These are phyloP conservation scores for Aphanomyces cochlioides DNA, from an alignment of 352 stramenopile genomes.

Conservation along the genomic window DNA sequence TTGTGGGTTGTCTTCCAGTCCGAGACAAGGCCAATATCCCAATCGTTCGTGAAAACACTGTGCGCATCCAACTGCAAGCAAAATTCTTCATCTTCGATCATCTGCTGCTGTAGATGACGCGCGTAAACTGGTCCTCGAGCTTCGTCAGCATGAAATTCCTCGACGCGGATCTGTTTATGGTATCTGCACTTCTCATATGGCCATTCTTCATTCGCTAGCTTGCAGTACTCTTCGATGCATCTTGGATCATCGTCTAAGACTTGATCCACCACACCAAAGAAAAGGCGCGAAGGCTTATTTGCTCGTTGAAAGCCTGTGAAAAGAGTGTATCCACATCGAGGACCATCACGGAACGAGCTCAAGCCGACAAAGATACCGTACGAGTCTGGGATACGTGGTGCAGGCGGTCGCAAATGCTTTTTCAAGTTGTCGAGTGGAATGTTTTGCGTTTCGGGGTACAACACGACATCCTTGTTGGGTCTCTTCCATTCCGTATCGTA, in stretches of 20 bases:
- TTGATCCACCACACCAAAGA: constrained; percentile 32
- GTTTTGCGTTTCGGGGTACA: constrained; percentile 73
- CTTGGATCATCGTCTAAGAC: constrained; percentile 12
- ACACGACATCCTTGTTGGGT: constrained; percentile 36
- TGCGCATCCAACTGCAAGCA: constrained; percentile 30
- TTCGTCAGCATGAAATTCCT: constrained; percentile 18
- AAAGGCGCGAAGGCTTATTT: constrained; percentile 8
- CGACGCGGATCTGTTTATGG: constrained; percentile 14
- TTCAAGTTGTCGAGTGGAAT: constrained; percentile 45
- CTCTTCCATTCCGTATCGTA: constrained; percentile 25
- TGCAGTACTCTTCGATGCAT: constrained; percentile 28
- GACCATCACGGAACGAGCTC: constrained; percentile 3
- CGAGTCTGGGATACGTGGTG: constrained; percentile 2
- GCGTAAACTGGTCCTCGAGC: constrained; percentile 21
- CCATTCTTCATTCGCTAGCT: constrained; percentile 21
- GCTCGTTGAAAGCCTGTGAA: constrained; percentile 24
- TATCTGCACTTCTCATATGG: constrained; percentile 23
- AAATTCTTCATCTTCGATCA: constrained; percentile 30
- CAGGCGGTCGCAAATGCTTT: constrained; percentile 42
- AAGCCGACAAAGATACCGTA: constrained; percentile 20
- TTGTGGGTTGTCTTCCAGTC: constrained; percentile 29
- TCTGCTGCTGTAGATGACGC: constrained; percentile 26
- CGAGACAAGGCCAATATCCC: constrained; percentile 24
- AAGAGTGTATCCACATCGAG: constrained; percentile 26
- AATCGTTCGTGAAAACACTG: constrained; percentile 29